Percentiles rank a stretch among this genome's conserved stretches.
These are phyloP conservation scores for Yamadazyma akitaensis DNA, from an alignment of 805 yeast species.

Conservation along the genomic window DNA sequence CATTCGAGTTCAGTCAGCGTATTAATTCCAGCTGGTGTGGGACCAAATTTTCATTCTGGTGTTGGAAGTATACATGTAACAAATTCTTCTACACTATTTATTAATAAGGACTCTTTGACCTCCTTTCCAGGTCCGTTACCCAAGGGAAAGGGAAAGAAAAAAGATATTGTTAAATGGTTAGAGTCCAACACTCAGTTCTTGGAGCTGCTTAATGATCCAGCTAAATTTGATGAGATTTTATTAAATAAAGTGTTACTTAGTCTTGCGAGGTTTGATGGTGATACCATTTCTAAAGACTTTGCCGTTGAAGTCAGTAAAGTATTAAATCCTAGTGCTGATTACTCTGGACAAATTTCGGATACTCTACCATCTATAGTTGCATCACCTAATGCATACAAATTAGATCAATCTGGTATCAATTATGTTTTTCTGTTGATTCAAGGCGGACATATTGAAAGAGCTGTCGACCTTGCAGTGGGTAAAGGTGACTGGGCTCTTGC, in stretches of 20 bases:
- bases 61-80: slow-evolving; percentile 34
- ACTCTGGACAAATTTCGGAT: slow-evolving; percentile 15
- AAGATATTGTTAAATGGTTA: slow-evolving; percentile 66
- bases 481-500: slow-evolving; percentile 78
- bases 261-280: slow-evolving; percentile 31
- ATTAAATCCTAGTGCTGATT: slow-evolving; percentile 43
- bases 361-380: slow-evolving; percentile 15
- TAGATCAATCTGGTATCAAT: slow-evolving; percentile 37
- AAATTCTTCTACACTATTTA: slow-evolving; percentile 16
- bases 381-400: slow-evolving; percentile 39
- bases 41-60: slow-evolving; percentile 18
- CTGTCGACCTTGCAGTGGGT: slow-evolving; percentile 58
- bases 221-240: slow-evolving; percentile 23
- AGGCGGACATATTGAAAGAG: slow-evolving; percentile 63
- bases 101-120: slow-evolving; percentile 21
- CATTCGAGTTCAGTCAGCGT: slow-evolving; percentile 25
- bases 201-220: slow-evolving; percentile 2
- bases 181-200: slow-evolving; percentile 22
- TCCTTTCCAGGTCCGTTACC: slow-evolving; percentile 67
- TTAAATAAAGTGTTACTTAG: slow-evolving; percentile 28
- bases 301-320: slow-evolving; percentile 30
- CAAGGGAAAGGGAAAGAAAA: slow-evolving; percentile 54
- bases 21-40: slow-evolving; percentile 23
- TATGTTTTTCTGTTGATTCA: slow-evolving; percentile 41
- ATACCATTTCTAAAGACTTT: slow-evolving; percentile 24